A percentile compares a stretch with the other conserved stretches of the same genome.
These are phyloP conservation scores for Aspergillus spinulosporus DNA, from an alignment of 2,329 filamentous ascomycete species.

Conservation along the genomic window DNA sequence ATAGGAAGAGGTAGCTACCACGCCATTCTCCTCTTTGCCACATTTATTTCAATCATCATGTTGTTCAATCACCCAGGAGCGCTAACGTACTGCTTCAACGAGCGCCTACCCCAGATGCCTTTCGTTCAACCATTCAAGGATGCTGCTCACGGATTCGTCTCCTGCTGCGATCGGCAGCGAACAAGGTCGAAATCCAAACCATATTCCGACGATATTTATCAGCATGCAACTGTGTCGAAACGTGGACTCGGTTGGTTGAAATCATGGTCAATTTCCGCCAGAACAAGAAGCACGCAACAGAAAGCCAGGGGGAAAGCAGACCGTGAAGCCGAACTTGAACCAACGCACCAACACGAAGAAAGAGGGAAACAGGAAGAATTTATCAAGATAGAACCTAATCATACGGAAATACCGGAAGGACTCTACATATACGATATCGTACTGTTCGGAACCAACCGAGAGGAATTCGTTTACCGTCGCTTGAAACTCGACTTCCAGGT, in stretches of 20 bases:
- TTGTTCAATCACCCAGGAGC: not conserved
- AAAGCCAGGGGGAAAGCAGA: not conserved
- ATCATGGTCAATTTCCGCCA: not conserved
- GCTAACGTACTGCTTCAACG: not conserved
- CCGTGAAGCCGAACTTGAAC: not conserved
- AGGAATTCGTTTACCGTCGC: not conserved
- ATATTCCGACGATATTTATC: not conserved
- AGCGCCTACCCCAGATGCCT: not conserved
- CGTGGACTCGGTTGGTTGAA: not conserved
- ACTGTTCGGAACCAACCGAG: not conserved
- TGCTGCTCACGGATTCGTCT: not conserved
- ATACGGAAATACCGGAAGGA: not conserved
- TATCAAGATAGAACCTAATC: not conserved
- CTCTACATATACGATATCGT: not conserved
- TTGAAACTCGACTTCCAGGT: not conserved
- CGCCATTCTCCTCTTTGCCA: not conserved
- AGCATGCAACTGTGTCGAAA: not conserved
- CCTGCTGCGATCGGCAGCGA: conserved; percentile 1
- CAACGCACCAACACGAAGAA: not conserved
- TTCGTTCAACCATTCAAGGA: not conserved
- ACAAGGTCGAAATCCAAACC: not conserved
- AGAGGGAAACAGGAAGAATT: not conserved
- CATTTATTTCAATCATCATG: not conserved
- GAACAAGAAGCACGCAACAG: not conserved
- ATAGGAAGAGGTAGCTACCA: not conserved